Evolutionary conservation across 106 monocot genomes (phyloP).

Genomic region (Phalaenopsis equestris): DNA sequence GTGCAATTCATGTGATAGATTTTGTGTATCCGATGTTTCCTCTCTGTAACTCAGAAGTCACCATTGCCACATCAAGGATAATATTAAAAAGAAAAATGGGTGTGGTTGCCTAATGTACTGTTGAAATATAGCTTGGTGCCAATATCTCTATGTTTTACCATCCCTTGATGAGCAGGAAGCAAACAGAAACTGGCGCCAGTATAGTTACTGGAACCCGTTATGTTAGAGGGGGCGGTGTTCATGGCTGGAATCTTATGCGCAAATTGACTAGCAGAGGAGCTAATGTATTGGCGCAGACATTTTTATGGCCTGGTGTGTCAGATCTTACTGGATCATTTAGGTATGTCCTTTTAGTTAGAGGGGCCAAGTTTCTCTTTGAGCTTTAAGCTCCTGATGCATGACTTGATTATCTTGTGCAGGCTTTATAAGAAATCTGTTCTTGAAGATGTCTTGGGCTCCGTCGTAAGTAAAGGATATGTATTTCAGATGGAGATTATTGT

Average conservation of each 20-base stretch:
- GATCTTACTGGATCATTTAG: conserved; percentile 97
- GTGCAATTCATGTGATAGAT: neutral
- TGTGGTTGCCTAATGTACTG: too few relatives aligned
- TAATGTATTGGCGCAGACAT: conserved; percentile 96
- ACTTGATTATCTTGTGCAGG: conserved; percentile 24
- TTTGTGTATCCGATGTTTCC: neutral
- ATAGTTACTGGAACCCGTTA: conserved; percentile 96
- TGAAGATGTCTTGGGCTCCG: conserved; percentile 89
- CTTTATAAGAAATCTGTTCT: conserved; percentile 73
- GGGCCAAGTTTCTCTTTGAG: neutral
- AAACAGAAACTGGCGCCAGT: conserved; percentile 83
- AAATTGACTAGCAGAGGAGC: conserved; percentile 97
- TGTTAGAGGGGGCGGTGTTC: conserved; percentile 86
- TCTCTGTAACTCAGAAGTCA: neutral
- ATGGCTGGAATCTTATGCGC: conserved; percentile 98
- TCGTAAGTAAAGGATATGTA: conserved; percentile 96
- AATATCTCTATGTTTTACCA: neutral
- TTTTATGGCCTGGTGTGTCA: conserved; percentile 92
- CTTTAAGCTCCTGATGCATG: conserved; percentile 1
- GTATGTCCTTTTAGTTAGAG: conserved; percentile 20
- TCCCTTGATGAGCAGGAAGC: conserved; percentile 53
- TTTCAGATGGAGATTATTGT: conserved; percentile 99
- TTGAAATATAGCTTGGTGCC: too few relatives aligned
- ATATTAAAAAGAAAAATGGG: neutral
- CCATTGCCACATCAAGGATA: neutral